These are phyloP conservation scores for Alternaria panax DNA, from an alignment of 2,329 filamentous ascomycete genomes.

Conservation along the genomic window DNA sequence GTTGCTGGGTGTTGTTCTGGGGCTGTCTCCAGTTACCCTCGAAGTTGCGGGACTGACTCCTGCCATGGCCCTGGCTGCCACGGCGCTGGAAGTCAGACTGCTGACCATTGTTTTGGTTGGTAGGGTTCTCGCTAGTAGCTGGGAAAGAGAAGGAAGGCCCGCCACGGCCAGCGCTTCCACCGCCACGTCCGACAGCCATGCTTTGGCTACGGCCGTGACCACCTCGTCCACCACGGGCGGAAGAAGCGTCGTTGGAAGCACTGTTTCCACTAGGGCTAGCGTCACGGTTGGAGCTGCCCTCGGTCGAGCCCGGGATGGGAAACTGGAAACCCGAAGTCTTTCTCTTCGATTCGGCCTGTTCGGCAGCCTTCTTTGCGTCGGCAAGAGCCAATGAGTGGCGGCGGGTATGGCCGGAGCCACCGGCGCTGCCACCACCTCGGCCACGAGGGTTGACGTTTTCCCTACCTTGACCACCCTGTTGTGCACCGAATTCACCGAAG, in stretches of 20 bases:
- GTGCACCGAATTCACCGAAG: constrained; percentile 78
- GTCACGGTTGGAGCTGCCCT: constrained; percentile 63
- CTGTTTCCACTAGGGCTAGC: constrained; percentile 62
- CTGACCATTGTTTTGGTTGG: constrained; percentile 53
- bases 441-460: constrained; percentile 75
- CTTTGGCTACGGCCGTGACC: constrained; percentile 83
- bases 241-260: constrained; percentile 37
- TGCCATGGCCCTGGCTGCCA: constrained; percentile 78
- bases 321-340: constrained; percentile 96
- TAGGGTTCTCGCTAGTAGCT: constrained; percentile 58
- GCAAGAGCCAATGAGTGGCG: constrained; percentile 93
- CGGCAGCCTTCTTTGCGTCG: constrained; percentile 96
- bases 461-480: constrained; percentile 65
- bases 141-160: constrained; percentile 77
- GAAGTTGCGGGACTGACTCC: constrained; percentile 89
- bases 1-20: constrained; percentile 57
- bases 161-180: constrained; percentile 66
- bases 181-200: constrained; percentile 78
- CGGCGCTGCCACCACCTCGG: constrained; percentile 73
- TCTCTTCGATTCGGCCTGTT: constrained; percentile 94
- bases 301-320: constrained; percentile 72
- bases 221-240: constrained; percentile 57
- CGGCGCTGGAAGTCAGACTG: constrained; percentile 75
- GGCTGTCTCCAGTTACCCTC: constrained; percentile 98
- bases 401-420: constrained; percentile 79